Percentiles rank a stretch among this genome's conserved stretches.
phyloP scores from a whole-genome alignment of 495 filamentous ascomycete species.

The Lophium mytilinum region DNA sequence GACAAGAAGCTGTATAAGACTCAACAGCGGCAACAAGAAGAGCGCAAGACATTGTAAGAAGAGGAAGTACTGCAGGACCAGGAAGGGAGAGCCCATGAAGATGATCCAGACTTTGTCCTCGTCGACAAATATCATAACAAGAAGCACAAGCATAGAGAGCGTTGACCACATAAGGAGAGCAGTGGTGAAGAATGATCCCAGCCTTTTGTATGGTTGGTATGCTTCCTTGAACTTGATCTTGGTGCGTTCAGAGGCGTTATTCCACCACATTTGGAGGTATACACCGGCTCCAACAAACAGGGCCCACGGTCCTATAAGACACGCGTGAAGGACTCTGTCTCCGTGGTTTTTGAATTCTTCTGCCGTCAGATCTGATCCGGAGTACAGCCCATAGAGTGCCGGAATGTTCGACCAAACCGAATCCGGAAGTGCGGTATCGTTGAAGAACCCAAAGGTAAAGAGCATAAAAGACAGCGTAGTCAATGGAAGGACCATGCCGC shows the following conservation, averaged over 20 bases:
- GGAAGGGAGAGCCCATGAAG: background rate
- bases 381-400: too few species aligned
- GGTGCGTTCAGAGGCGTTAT: too few species aligned
- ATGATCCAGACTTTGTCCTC: too few species aligned
- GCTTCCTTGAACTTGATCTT: too few species aligned
- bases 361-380: too few species aligned
- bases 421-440: background rate
- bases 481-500: background rate
- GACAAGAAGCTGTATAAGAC: background rate
- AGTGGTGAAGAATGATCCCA: too few species aligned
- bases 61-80: background rate
- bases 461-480: background rate
- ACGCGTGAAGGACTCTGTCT: background rate
- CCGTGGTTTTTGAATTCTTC: too few species aligned
- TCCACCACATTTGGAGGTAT: too few species aligned
- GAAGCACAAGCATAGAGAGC: background rate
- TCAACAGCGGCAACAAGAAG: background rate
- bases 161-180: background rate
- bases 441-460: background rate
- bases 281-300: background rate
- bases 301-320: background rate
- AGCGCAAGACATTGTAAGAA: background rate
- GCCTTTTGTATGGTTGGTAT: too few species aligned
- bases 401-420: background rate
- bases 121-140: background rate